Evolutionary conservation across 2,329 filamentous ascomycete genomes (phyloP), one percentile per base, ranked within the genome.

Genomic region (Amphichorda felina): DNA sequence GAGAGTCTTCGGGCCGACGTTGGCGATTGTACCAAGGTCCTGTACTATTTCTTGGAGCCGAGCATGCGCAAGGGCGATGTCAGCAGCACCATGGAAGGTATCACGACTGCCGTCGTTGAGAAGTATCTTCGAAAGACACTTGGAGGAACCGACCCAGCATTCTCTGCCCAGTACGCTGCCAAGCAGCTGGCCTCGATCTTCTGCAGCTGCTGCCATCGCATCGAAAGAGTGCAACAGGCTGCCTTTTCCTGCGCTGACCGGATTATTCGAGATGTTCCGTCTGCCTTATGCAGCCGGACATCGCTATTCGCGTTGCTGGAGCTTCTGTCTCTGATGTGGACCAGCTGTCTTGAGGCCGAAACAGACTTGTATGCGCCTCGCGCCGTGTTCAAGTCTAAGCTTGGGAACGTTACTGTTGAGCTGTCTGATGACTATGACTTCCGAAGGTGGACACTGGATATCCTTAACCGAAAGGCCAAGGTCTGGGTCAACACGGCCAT

Each of bases 31-130:
- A 93, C 86, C 17, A 86, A 88, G 50, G 80, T 87, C 4, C 63
- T 96, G 30, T 81, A 78, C 0, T 98, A 98, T 58, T 98, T 96
- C 57, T 65, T 94, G n/a, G 91, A 98, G 50, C 87, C 87, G 5
- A 88, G 85, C 47, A 81, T 80, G 73, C 68, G 74, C 26, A 71
- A 64, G 39, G 68, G 68, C 10, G 75, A 79, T 35, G 72, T 79
- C 35, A 75, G 69, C 52, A 72, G 61, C 45, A 70, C 69, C 19
- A 80, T 81, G 76, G 74, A 79, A 42, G 70, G 71, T 8, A 70
- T 80, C 39, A 68, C 73, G 29, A 55, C 63, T n/a, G 73, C 75
- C 11, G 81, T 87, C 14, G 75, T 95, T 29, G 77, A 82, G 37
- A 78, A 77, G 22, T 98, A 96, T 53, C 60, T 96, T 35, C 65